Evolutionary conservation across 768 basidiomycete species (phyloP).

Genomic region (Agaricus sinodeliciosus): DNA sequence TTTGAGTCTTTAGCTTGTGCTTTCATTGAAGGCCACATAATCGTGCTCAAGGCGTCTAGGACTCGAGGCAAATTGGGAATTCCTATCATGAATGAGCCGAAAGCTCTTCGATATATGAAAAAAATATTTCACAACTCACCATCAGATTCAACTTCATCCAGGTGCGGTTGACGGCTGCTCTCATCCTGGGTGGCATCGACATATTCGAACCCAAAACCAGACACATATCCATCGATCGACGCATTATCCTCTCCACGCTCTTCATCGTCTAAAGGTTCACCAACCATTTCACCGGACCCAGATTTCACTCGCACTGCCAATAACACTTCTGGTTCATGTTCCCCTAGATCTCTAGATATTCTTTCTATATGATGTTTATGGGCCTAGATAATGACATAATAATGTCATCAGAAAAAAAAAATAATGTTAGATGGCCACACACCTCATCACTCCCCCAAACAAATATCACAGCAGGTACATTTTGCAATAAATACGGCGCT

Average conservation of each 20-base stretch:
- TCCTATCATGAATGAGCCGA: constrained; percentile 22
- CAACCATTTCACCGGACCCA: constrained; percentile 4
- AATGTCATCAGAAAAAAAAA: background rate
- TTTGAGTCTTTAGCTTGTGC: constrained; percentile 21
- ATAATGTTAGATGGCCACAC: constrained; percentile 16
- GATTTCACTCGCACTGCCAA: constrained; percentile 52
- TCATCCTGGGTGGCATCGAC: constrained; percentile 45
- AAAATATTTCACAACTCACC: constrained; percentile 10
- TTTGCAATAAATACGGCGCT: constrained; percentile 30
- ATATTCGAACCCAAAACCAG: constrained; percentile 72
- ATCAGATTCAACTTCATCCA: constrained; percentile 17
- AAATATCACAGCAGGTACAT: constrained; percentile 67
- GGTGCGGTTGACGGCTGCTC: background rate
- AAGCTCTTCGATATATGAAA: background rate
- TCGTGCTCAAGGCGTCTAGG: constrained; percentile 73
- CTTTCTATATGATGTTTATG: constrained; percentile 51
- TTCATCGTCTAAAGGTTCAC: constrained; percentile 15
- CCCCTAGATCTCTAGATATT: constrained; percentile 40
- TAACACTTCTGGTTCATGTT: constrained; percentile 61
- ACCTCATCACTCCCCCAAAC: constrained; percentile 69
- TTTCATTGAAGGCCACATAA: constrained; percentile 85
- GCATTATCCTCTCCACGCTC: constrained; percentile 35
- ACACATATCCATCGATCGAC: constrained; percentile 59
- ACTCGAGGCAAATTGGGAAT: constrained; percentile 58
- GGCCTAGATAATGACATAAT: constrained; percentile 28